Conservation (phyloP, 139 green algal species). For the Volvox reticuliferus region DNA sequence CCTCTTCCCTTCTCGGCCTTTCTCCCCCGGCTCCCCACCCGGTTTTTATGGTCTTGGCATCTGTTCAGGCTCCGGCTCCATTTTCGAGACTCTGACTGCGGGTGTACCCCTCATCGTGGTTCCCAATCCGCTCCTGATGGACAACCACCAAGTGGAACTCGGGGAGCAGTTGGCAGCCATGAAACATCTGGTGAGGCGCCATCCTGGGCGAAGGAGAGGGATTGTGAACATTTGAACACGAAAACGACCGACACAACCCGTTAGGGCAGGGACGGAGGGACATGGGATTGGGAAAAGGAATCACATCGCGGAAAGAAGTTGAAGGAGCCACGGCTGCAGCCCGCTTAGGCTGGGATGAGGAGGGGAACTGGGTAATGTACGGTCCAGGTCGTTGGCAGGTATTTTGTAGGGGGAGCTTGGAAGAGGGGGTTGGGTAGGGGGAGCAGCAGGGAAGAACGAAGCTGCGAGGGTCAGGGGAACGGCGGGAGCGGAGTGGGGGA, state of each 20-base stretch:
- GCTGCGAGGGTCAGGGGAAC: not conserved
- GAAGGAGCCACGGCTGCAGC: too few relatives aligned
- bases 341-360: too few relatives aligned
- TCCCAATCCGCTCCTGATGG: conserved; percentile 88
- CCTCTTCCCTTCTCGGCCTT: not conserved
- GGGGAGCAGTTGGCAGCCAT: conserved; percentile 72
- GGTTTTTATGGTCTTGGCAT: too few relatives aligned
- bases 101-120: conserved; percentile 81
- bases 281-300: not conserved
- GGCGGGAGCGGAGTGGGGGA: not conserved
- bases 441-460: too few relatives aligned
- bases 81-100: conserved; percentile 85
- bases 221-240: not conserved
- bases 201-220: not conserved
- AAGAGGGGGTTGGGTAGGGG: too few relatives aligned
- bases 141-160: conserved; percentile 85
- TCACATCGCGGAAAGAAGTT: not conserved
- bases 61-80: conserved; percentile 76
- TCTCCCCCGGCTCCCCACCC: not conserved
- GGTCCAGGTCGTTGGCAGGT: too few relatives aligned
- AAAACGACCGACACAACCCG: not conserved
- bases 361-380: not conserved
- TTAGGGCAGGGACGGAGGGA: not conserved
- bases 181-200: conserved; percentile 59
- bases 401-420: too few relatives aligned